Base-by-base conservation (phyloP, 768 basidiomycete genomes). In the Tulasnella sp. region DNA sequence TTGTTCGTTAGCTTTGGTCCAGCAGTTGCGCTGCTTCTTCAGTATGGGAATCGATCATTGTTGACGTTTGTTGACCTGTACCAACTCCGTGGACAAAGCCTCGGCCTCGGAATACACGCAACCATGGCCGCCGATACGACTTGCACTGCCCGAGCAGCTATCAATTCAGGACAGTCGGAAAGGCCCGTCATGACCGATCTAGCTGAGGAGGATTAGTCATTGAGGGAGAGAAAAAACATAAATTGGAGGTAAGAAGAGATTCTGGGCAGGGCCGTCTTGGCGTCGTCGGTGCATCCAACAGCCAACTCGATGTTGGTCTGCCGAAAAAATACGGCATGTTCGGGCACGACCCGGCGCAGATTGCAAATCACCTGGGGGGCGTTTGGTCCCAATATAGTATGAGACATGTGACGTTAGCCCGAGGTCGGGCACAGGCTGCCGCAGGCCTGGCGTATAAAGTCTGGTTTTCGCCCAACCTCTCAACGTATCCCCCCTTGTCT, bases 331-430 rank as follows among this genome's bases (percentile, higher is more conserved):
- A 31, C 58, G 58, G 64, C 64, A 69, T 9, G 34, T 69, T 69
- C 64, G 64, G 64, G 28, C 37, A 2, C 37, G 37, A 6, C 37
- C 37, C 6, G 37, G 37, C 37, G 37, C 6, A 11, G 12, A 16
- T 72, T 42, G 34, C 42, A 8, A 14, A 42, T 14, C 12, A 42
- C 12, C 9, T 69, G 64, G 64, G n/a, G 54, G 54, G 24, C 54
- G 54, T 22, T n/a, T 54, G 54, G 54, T 31, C 64, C 31, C 6
- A 37, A 69, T 69, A 34, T 18, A 12, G 12, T 11, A 31, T 69
- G 64, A 37, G 64, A 69, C 31, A 37, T 37, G 64, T 69, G 64
- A 69, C 64, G 64, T 69, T 69, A 69, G 64, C 18, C 64, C 64
- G 34, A 69, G 31, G 31, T 24, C 6, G 37, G 2, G 37, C 34